These are phyloP conservation scores for Gastrodia elata DNA, from an alignment of 106 monocot species.

Conservation along the genomic window DNA sequence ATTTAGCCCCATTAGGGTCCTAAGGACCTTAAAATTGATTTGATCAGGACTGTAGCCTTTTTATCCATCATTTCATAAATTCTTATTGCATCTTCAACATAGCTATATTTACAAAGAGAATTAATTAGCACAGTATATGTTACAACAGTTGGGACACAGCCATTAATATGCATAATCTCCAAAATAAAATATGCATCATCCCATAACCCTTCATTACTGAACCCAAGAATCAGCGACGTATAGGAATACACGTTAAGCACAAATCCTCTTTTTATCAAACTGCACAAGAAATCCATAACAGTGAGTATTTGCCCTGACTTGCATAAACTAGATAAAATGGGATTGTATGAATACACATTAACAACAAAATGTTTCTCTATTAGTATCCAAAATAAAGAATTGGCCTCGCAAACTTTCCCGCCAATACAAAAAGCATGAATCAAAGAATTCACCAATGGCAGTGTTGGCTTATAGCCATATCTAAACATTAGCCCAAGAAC, in stretches of 20 bases:
- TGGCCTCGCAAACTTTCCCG: conserved; percentile 24
- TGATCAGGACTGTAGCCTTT: conserved; percentile 38
- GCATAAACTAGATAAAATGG: conserved; percentile 47
- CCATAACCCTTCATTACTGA: conserved; percentile 41
- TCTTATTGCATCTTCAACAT: conserved; percentile 20
- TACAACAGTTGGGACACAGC: conserved; percentile 32
- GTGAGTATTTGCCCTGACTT: conserved; percentile 22
- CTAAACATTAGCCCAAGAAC: conserved; percentile 35
- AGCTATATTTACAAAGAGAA: conserved; percentile 30
- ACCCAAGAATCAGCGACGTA: conserved; percentile 46
- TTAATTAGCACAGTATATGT: conserved; percentile 43
- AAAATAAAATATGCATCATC: conserved; percentile 36
- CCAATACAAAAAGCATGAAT: conserved; percentile 20
- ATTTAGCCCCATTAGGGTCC: too few species aligned
- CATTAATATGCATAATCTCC: conserved; percentile 25
- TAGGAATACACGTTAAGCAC: conserved; percentile 31
- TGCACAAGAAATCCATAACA: conserved; percentile 39
- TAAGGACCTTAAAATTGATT: too few species aligned
- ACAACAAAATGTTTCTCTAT: conserved; percentile 31
- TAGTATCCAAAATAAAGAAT: conserved; percentile 16
- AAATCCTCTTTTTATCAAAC: conserved; percentile 46
- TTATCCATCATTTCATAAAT: conserved; percentile 21
- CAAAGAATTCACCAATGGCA: conserved; percentile 24
- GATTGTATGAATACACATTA: conserved; percentile 38
- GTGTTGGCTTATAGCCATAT: conserved; percentile 21